These are phyloP conservation scores for Colletotrichum sp. DNA, from an alignment of 2,329 filamentous ascomycete species.

Conservation along the genomic window DNA sequence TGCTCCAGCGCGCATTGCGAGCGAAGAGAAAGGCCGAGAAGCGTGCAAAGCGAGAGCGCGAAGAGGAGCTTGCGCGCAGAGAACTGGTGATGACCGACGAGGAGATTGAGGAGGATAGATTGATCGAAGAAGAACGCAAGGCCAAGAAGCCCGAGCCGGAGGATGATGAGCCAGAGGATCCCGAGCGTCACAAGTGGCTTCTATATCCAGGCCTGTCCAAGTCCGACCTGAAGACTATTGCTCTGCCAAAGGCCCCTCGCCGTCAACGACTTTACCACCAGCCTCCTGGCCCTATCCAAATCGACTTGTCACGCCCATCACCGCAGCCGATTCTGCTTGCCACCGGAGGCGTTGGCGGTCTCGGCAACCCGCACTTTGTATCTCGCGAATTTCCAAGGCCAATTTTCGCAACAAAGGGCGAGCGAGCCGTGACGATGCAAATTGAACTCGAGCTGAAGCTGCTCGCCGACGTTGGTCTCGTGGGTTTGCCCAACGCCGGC, in stretches of 20 bases:
- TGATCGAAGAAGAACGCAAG: not conserved
- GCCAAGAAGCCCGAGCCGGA: constrained; percentile 14
- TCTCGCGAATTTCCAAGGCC: constrained; percentile 77
- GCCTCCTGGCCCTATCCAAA: constrained; percentile 72
- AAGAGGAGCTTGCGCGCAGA: constrained; percentile 11
- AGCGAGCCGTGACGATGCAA: constrained; percentile 77
- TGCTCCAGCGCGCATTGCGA: constrained; percentile 25
- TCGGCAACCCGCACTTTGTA: constrained; percentile 94
- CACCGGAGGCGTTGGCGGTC: constrained; percentile 84
- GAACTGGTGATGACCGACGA: constrained; percentile 16
- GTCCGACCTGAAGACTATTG: constrained; percentile 65
- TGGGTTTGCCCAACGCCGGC: constrained; percentile 93
- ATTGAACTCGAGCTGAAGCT: constrained; percentile 93
- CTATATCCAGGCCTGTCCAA: constrained; percentile 80
- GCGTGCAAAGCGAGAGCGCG: not conserved
- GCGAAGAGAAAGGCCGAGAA: constrained; percentile 12
- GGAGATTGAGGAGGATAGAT: not conserved
- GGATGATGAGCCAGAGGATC: constrained; percentile 43
- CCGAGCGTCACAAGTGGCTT: constrained; percentile 76
- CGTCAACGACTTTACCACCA: constrained; percentile 66
- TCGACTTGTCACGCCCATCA: constrained; percentile 79
- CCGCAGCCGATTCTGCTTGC: constrained; percentile 84
- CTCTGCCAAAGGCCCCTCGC: constrained; percentile 55
- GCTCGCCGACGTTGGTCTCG: constrained; percentile 91
- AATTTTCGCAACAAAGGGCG: constrained; percentile 87